A percentile compares a stretch with the other conserved stretches of the same genome.
These are phyloP conservation scores for Limonium bicolor DNA, from an alignment of 148 eudicot genomes.

Conservation along the genomic window DNA sequence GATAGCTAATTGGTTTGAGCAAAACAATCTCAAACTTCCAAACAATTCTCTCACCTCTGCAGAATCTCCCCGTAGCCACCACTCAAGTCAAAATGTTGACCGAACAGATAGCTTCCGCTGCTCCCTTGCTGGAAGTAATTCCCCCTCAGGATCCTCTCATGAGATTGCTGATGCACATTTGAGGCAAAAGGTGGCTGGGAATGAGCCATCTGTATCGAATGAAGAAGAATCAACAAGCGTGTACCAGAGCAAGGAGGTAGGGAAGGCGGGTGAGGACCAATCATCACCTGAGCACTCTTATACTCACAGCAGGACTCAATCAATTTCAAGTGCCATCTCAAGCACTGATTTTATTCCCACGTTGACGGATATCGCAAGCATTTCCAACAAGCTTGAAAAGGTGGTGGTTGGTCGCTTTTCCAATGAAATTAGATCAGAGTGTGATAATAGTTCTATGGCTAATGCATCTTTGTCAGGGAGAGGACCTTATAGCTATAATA, in stretches of 20 bases:
- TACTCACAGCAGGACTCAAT: constrained; percentile 66
- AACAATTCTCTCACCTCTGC: too few species aligned
- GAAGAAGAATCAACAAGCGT: constrained; percentile 24
- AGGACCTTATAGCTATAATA: constrained; percentile 31
- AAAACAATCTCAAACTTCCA: constrained; percentile 31
- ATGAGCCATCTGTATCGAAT: neutral
- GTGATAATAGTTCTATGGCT: too few species aligned
- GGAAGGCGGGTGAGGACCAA: neutral
- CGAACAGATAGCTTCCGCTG: constrained; percentile 27
- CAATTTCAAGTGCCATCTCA: constrained; percentile 54
- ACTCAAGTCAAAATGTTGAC: constrained; percentile 23
- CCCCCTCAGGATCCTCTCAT: constrained; percentile 28
- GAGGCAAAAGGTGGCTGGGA: too few species aligned
- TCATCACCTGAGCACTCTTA: neutral
- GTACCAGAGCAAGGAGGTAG: neutral
- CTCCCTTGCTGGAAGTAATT: constrained; percentile 30
- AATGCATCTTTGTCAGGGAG: constrained; percentile 19
- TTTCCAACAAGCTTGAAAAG: constrained; percentile 26
- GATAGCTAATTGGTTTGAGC: constrained; percentile 72
- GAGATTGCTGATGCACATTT: constrained; percentile 29
- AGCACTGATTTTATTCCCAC: constrained; percentile 41
- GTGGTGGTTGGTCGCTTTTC: too few species aligned
- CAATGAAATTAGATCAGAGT: constrained; percentile 4
- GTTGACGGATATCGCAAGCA: constrained; percentile 23
- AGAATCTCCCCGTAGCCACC: too few species aligned